A percentile compares a stretch with the other conserved stretches of the same genome.
Evolutionary conservation across 176 grass and related monocot genomes (phyloP).

Genomic region (Bromus sterilis): DNA sequence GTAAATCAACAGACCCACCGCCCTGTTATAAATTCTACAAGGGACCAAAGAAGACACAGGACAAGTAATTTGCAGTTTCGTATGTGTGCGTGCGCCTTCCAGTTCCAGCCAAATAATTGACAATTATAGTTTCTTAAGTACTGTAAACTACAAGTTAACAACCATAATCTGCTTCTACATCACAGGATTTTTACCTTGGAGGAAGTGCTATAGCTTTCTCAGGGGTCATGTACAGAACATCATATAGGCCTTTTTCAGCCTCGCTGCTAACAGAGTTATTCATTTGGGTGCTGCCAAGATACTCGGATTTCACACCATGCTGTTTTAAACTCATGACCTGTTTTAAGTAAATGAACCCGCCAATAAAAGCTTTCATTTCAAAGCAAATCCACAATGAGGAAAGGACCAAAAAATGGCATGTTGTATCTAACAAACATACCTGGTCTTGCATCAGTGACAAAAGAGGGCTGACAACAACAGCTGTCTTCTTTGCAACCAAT

Average conservation of each 20-base stretch:
- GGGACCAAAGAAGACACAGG: not conserved
- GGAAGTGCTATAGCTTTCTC: slow-evolving; percentile 79
- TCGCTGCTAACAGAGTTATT: slow-evolving; percentile 32
- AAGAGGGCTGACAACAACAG: slow-evolving; percentile 79
- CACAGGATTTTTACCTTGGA: slow-evolving; percentile 41
- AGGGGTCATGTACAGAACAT: slow-evolving; percentile 90
- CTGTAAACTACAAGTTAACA: not conserved
- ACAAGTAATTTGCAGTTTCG: not conserved
- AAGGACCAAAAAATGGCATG: not conserved
- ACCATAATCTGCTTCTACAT: not conserved
- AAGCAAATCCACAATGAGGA: slow-evolving; percentile 2
- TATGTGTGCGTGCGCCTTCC: not conserved
- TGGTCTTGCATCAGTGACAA: slow-evolving; percentile 93
- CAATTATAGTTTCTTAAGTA: not conserved
- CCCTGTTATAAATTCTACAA: not conserved
- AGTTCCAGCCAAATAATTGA: not conserved
- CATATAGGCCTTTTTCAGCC: slow-evolving; percentile 64
- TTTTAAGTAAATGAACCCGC: slow-evolving; percentile 29
- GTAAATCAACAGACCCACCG: not conserved
- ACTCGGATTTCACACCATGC: slow-evolving; percentile 70
- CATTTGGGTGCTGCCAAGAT: slow-evolving; percentile 77
- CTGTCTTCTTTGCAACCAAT: slow-evolving; percentile 64
- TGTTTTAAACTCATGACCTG: slow-evolving; percentile 93
- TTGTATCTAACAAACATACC: slow-evolving; percentile 13
- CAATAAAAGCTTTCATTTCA: not conserved